Percentiles rank a stretch among this genome's conserved stretches.
phyloP scores from a whole-genome alignment of 345 rosid genomes.

The Raphanus sativus region DNA sequence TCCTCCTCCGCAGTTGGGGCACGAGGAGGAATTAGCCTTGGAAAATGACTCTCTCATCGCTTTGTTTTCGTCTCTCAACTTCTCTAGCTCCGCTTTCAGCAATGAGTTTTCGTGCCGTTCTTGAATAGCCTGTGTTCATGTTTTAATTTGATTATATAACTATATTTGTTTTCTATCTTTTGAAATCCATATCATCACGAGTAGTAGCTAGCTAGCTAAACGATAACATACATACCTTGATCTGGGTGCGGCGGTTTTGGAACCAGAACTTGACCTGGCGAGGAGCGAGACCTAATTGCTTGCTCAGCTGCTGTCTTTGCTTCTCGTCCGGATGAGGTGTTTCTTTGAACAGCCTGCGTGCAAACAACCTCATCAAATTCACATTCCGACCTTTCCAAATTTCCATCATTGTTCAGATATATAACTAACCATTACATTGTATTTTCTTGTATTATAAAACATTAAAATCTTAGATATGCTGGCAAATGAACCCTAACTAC shows the following conservation, averaged over 20 bases:
- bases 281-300: conserved; percentile 90
- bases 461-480: not conserved
- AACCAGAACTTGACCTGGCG: conserved; percentile 99
- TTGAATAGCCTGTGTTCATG: conserved; percentile 70
- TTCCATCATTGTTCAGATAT: not conserved
- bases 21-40: conserved; percentile 50
- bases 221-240: conserved; percentile 53
- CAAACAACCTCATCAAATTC: not conserved
- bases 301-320: conserved; percentile 93
- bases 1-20: conserved; percentile 80
- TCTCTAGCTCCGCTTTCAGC: conserved; percentile 81
- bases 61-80: conserved; percentile 80
- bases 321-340: conserved; percentile 99
- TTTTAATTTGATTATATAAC: not conserved
- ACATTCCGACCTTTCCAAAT: not conserved
- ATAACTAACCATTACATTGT: not conserved
- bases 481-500: conserved; percentile 16
- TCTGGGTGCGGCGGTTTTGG: conserved; percentile 96
- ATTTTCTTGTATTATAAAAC: not conserved
- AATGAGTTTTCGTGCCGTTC: conserved; percentile 94
- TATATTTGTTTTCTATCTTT: not conserved
- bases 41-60: conserved; percentile 77
- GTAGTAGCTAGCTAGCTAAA: not conserved
- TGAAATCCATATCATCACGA: not conserved
- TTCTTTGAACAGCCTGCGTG: conserved; percentile 89